Percentiles rank a stretch among this genome's conserved stretches.
phyloP scores from a whole-genome alignment of 441 rosid genomes.

The Gossypium gossypioides region DNA sequence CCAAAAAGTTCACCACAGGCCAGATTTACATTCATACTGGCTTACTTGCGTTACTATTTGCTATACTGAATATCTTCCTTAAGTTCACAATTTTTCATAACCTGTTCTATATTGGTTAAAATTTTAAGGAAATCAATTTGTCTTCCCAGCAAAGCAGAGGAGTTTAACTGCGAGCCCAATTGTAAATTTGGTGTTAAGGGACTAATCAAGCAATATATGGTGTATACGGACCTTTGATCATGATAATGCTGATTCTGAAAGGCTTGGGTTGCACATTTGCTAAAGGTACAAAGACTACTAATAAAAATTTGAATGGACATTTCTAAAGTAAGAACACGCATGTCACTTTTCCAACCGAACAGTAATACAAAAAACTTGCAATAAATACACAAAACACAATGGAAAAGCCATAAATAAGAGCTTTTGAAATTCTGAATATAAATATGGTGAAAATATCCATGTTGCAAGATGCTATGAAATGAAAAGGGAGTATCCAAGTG shows the following conservation, averaged over 20 bases:
- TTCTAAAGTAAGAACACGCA: background rate
- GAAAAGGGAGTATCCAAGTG: background rate
- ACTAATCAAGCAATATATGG: background rate
- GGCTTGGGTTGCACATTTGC: no score
- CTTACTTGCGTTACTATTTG: background rate
- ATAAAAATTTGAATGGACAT: background rate
- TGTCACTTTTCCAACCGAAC: background rate
- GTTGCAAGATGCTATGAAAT: background rate
- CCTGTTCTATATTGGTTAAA: background rate
- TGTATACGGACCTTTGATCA: background rate
- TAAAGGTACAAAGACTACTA: no score
- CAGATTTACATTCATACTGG: background rate
- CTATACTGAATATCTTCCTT: background rate
- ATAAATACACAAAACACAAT: background rate
- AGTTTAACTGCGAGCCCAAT: background rate
- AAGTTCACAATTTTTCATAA: background rate
- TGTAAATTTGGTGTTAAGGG: background rate
- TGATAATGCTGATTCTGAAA: background rate
- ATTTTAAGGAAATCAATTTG: background rate
- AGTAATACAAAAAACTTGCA: background rate
- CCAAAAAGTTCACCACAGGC: no score
- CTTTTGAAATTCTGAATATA: background rate
- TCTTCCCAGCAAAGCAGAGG: background rate
- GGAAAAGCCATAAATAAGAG: background rate
- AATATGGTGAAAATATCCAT: background rate